Evolutionary conservation across 2,329 filamentous ascomycete genomes (phyloP).

Genomic region (Davidsoniella eucalypti): DNA sequence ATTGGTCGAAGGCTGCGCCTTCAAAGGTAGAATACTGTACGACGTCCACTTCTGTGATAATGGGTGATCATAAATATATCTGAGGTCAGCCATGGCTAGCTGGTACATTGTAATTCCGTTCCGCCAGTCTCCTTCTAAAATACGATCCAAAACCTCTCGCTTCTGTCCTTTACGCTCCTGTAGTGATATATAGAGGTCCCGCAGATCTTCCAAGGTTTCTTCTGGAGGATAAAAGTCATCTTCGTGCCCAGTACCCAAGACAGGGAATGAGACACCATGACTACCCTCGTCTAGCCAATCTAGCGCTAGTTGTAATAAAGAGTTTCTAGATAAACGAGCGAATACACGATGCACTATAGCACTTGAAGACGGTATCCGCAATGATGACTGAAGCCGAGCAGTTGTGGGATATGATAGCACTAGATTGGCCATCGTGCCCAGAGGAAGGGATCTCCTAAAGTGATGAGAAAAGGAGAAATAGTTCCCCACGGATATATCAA

Average conservation of each 20-base stretch:
- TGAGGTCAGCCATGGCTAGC: conserved; percentile 51
- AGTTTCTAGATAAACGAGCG: conserved; percentile 51
- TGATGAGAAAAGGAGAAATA: too few relatives aligned
- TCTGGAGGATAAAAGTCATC: conserved; percentile 52
- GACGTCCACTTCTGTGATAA: conserved; percentile 47
- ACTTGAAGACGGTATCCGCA: conserved; percentile 51
- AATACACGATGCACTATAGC: conserved; percentile 49
- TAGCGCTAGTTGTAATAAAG: conserved; percentile 54
- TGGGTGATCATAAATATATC: conserved; percentile 49
- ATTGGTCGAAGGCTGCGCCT: conserved; percentile 18
- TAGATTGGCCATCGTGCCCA: too few relatives aligned
- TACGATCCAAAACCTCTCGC: conserved; percentile 45
- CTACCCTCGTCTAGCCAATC: conserved; percentile 62
- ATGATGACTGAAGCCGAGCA: conserved; percentile 51
- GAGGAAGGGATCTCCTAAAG: too few relatives aligned
- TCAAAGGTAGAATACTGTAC: conserved; percentile 39
- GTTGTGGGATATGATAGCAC: conserved; percentile 50
- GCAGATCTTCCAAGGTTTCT: conserved; percentile 47
- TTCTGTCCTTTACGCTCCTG: conserved; percentile 43
- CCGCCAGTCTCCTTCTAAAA: conserved; percentile 53
- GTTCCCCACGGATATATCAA: too few relatives aligned
- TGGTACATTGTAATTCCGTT: conserved; percentile 48
- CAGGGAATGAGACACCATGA: conserved; percentile 32
- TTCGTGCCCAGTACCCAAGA: conserved; percentile 31
- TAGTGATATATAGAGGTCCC: conserved; percentile 45